These are phyloP conservation scores for Isoetes engelmannii DNA, from an alignment of 83 land plant genomes.

Conservation along the genomic window DNA sequence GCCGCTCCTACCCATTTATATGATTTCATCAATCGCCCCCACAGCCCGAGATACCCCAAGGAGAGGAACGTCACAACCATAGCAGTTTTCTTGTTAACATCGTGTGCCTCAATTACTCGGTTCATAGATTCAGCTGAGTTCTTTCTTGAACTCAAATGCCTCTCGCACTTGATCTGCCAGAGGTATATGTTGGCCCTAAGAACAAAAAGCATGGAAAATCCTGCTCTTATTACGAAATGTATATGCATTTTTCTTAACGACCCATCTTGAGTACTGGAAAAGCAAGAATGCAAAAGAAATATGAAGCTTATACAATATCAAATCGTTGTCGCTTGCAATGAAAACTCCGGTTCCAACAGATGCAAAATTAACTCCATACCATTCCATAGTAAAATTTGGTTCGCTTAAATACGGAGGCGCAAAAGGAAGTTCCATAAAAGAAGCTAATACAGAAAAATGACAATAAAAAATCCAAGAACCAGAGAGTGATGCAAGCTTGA, in stretches of 20 bases:
- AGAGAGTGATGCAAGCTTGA: no score
- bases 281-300: neutral
- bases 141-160: conserved; percentile 38
- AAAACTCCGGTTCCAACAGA: conserved; percentile 74
- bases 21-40: no score
- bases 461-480: no score
- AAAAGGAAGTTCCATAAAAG: no score
- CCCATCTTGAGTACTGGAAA: neutral
- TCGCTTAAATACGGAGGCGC: no score
- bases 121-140: conserved; percentile 39
- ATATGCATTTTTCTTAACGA: neutral
- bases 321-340: conserved; percentile 54
- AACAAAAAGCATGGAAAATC: conserved; percentile 3
- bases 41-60: no score
- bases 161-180: conserved; percentile 58
- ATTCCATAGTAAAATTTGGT: no score
- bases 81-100: no score
- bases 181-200: conserved; percentile 67
- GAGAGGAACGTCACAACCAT: no score
- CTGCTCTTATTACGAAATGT: neutral
- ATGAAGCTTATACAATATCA: conserved; percentile 29
- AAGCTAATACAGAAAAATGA: no score
- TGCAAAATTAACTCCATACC: conserved; percentile 66
- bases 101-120: no score
- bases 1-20: no score